Conservation (phyloP, 2,329 filamentous ascomycete genomes). For the Ophiocordyceps camponoti-leonardi region DNA sequence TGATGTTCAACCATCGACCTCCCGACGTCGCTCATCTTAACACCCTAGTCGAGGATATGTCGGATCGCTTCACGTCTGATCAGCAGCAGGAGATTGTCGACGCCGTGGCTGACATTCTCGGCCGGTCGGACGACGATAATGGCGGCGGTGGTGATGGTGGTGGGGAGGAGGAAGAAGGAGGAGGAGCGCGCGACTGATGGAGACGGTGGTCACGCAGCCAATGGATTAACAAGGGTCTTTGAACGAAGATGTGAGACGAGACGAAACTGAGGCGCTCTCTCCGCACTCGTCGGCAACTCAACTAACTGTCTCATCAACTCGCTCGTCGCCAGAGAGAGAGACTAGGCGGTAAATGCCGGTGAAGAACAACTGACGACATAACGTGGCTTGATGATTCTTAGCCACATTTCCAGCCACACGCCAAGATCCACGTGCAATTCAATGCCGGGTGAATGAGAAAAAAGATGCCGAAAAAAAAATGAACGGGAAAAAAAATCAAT, state of each 20-base stretch:
- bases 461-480: background rate
- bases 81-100: slow-evolving; percentile 40
- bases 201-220: too few species aligned
- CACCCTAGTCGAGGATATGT: slow-evolving; percentile 48
- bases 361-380: background rate
- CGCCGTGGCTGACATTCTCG: slow-evolving; percentile 40
- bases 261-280: background rate
- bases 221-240: too few species aligned
- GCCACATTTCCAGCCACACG: background rate
- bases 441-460: background rate
- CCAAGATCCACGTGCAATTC: too few species aligned
- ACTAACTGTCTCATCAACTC: background rate
- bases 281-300: background rate
- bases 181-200: too few species aligned
- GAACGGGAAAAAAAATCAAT: background rate
- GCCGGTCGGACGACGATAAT: slow-evolving; percentile 20
- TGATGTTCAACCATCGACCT: slow-evolving; percentile 51
- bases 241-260: background rate
- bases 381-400: background rate
- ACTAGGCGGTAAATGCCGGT: too few species aligned
- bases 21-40: slow-evolving; percentile 38
- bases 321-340: too few species aligned
- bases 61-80: slow-evolving; percentile 38
- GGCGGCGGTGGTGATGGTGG: too few species aligned
- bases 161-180: too few species aligned